Conservation (phyloP, 78 protist genomes). For the Diacronema lutheri region DNA sequence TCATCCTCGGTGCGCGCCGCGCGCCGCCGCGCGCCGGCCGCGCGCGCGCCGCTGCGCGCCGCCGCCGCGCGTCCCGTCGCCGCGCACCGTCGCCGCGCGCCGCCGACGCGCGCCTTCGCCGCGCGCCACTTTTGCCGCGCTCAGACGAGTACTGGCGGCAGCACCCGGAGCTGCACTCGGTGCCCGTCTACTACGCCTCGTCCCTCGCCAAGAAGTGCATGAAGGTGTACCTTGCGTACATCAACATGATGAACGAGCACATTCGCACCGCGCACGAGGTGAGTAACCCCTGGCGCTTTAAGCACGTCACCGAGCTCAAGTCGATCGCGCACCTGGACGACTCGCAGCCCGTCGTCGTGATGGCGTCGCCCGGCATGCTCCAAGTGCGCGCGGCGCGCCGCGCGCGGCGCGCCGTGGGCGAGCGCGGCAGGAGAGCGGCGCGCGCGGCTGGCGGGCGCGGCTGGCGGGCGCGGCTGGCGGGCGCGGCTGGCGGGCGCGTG, state of each 20-base stretch:
- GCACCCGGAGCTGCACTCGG: conserved; percentile 75
- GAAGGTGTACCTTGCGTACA: conserved; percentile 77
- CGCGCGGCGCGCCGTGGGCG: not conserved
- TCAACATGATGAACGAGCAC: conserved; percentile 86
- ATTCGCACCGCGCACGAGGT: conserved; percentile 53
- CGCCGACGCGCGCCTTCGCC: not conserved
- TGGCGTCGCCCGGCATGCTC: conserved; percentile 93
- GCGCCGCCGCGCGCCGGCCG: not conserved
- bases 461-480: too few relatives aligned
- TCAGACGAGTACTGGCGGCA: conserved; percentile 44
- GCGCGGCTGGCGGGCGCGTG: too few relatives aligned
- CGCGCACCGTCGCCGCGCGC: too few relatives aligned
- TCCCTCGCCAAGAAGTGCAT: conserved; percentile 86
- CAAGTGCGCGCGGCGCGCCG: not conserved
- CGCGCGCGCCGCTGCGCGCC: not conserved
- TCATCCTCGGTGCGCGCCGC: conserved; percentile 67
- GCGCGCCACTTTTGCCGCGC: too few relatives aligned
- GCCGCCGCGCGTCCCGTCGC: not conserved
- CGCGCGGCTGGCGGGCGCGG: too few relatives aligned
- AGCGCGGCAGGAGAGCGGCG: not conserved
- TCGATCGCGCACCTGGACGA: conserved; percentile 66
- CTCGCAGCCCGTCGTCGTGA: conserved; percentile 81
- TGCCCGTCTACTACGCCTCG: conserved; percentile 92
- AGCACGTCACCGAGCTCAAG: conserved; percentile 67
- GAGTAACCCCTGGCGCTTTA: conserved; percentile 86